Evolutionary conservation across 2,329 filamentous ascomycete species (phyloP), one percentile per base, ranked within the genome.

Genomic region (Akanthomyces uredinophilus): DNA sequence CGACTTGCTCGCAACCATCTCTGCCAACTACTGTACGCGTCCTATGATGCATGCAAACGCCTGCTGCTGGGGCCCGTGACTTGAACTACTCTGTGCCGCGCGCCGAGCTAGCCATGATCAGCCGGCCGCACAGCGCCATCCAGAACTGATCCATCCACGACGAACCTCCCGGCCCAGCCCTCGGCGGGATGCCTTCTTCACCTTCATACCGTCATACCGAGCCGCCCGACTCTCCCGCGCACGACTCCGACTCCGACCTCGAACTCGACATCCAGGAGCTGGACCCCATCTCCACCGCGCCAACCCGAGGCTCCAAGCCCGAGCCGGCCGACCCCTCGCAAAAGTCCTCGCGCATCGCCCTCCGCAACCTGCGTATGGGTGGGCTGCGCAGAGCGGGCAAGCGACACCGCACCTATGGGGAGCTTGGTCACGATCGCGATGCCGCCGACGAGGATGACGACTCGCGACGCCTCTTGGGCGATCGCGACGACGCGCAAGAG

Each of bases 241-340:
- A 87, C 75, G 89, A 92, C 72, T 90, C 87, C 72, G 90, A 93
- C 73, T 91, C 88, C 55, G 78, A 88, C 62, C 75, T 76, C 65
- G 89, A 94, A 72, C 84, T 95, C 70, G 89, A 93, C 69, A 82
- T 92, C 68, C 83, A 91, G 70, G 91, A 94, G 79, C 86, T 95
- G 67, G 90, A 93, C 71, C 89, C 90, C 71, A 71, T 76, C 63
- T 76, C 77, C n/a, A 70, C 71, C 66, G 69, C 72, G 68, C 70
- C 74, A 67, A 65, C 71, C 63, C 68, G 72, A 54, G 71, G 70
- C 53, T 64, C 70, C 49, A 67, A 65, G 53, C 71, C 71, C 65
- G 72, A 72, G 51, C 68, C 61, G 47, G 61, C 66, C 41, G 65
- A 68, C 22, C 52, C 66, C 35, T 78, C 81, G 67, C 76, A 79